Conservation (phyloP, 108 stramenopile genomes). For the Conticribra weissflogii region DNA sequence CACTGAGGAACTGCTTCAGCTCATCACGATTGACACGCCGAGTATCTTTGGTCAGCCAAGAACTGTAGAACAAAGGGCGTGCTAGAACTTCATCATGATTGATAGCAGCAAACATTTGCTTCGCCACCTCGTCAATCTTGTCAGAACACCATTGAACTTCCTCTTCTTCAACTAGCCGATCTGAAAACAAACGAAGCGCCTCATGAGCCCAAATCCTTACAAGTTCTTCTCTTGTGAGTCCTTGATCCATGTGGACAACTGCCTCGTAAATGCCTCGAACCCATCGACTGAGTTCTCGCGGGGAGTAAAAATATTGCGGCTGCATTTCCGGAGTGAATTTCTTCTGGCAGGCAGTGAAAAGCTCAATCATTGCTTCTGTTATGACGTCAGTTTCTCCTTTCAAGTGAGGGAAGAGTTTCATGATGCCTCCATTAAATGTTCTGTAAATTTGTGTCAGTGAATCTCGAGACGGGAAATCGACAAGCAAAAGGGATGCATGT, state of each 20-base stretch:
- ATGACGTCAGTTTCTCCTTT: conserved; percentile 89
- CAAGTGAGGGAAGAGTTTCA: conserved; percentile 94
- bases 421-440: conserved; percentile 94
- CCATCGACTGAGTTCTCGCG: conserved; percentile 98
- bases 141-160: conserved; percentile 92
- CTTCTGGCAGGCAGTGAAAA: conserved; percentile 90
- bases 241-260: conserved; percentile 78
- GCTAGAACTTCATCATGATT: conserved; percentile 80
- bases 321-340: conserved; percentile 86
- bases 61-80: conserved; percentile 90
- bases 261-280: conserved; percentile 96
- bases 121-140: conserved; percentile 78
- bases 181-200: conserved; percentile 94
- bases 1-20: conserved; percentile 86
- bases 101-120: conserved; percentile 78
- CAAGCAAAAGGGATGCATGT: conserved; percentile 95
- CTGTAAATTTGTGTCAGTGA: conserved; percentile 96
- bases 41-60: conserved; percentile 95
- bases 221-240: conserved; percentile 86
- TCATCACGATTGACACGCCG: conserved; percentile 78
- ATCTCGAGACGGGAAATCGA: conserved; percentile 93
- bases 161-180: conserved; percentile 89
- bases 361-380: conserved; percentile 97
- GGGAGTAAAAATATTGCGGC: conserved; percentile 99
- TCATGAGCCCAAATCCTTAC: conserved; percentile 98